Evolutionary conservation across 345 rosid genomes (phyloP).

Genomic region (Pseudoturritis turrita): DNA sequence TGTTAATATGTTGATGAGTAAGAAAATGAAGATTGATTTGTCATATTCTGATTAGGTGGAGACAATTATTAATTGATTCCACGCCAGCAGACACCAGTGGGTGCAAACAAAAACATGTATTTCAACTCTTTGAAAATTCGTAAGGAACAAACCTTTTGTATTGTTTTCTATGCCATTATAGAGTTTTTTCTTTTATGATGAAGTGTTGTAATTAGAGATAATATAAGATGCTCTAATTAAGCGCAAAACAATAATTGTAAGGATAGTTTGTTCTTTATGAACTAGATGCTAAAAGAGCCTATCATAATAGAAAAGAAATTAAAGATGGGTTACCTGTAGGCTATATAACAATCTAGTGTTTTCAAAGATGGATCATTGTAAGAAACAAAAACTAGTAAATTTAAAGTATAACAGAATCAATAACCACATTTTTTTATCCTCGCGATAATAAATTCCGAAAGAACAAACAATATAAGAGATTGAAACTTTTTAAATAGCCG

Average conservation of each 20-base stretch:
- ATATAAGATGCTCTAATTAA: not conserved
- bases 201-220: not conserved
- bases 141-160: not conserved
- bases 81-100: slow-evolving; percentile 23
- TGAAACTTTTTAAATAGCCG: not conserved
- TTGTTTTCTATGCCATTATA: not conserved
- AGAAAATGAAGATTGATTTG: slow-evolving; percentile 11
- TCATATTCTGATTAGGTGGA: slow-evolving; percentile 28
- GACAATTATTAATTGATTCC: slow-evolving; percentile 25
- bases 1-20: not conserved
- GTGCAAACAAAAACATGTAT: slow-evolving; percentile 23
- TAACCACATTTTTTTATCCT: too few relatives aligned
- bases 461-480: not conserved
- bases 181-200: not conserved
- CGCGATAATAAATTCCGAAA: too few relatives aligned
- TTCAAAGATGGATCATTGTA: not conserved
- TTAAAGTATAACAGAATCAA: too few relatives aligned
- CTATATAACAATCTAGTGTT: not conserved
- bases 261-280: not conserved
- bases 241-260: not conserved
- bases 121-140: slow-evolving; percentile 6
- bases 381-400: too few relatives aligned
- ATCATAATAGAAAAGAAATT: not conserved
- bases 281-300: not conserved
- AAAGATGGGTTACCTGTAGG: not conserved